These are phyloP conservation scores for Aurinia saxatilis DNA, from an alignment of 345 rosid species.

Conservation along the genomic window DNA sequence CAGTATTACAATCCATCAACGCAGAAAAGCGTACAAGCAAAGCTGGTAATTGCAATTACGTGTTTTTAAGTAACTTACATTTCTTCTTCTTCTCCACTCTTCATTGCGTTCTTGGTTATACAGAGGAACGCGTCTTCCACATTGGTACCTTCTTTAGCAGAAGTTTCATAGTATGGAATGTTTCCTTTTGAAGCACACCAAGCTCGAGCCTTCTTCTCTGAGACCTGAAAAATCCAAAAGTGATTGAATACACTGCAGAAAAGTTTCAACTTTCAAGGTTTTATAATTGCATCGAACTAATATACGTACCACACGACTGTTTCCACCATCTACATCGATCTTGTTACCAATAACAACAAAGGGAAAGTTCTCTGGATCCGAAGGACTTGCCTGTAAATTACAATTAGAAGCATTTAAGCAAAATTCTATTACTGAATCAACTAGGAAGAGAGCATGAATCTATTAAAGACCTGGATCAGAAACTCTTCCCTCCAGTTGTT, in stretches of 20 bases:
- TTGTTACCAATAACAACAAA: constrained; percentile 88
- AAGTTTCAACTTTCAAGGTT: neutral
- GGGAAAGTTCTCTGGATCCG: constrained; percentile 87
- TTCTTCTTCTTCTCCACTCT: constrained; percentile 88
- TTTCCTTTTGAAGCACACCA: constrained; percentile 96
- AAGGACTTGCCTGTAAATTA: constrained; percentile 63
- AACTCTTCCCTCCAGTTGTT: constrained; percentile 94
- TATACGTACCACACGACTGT: constrained; percentile 72
- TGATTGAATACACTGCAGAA: neutral
- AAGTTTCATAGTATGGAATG: constrained; percentile 89
- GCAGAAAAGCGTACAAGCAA: neutral
- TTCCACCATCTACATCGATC: constrained; percentile 81
- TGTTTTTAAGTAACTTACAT: constrained; percentile 41
- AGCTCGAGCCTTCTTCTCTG: constrained; percentile 83
- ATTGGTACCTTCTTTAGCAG: constrained; percentile 90
- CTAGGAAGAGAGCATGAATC: neutral
- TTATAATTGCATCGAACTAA: neutral
- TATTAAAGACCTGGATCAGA: constrained; percentile 63
- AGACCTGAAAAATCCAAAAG: constrained; percentile 38
- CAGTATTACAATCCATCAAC: neutral
- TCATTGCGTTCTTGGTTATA: constrained; percentile 82
- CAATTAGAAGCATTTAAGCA: neutral
- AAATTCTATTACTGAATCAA: neutral
- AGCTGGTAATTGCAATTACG: neutral
- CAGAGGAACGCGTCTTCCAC: constrained; percentile 87